These are phyloP conservation scores for Tephrocybe sp. DNA, from an alignment of 768 basidiomycete species.

Conservation along the genomic window DNA sequence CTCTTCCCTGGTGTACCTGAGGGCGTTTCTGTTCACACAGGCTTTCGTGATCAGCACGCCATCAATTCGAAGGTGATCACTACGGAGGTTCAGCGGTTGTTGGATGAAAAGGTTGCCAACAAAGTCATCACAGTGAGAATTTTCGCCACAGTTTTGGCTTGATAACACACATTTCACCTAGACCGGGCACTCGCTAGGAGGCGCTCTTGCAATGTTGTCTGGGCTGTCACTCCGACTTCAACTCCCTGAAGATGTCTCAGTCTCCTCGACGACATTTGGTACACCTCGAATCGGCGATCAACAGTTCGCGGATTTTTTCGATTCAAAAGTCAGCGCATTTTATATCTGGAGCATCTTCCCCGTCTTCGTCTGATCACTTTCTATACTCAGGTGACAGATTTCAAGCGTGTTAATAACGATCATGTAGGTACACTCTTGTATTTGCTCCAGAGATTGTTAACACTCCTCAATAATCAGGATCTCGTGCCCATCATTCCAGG, in stretches of 20 bases:
- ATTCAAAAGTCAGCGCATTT: slow-evolving; percentile 29
- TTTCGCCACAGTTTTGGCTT: not conserved
- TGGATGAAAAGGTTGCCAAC: slow-evolving; percentile 27
- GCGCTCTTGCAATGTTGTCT: slow-evolving; percentile 41
- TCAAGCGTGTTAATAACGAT: slow-evolving; percentile 27
- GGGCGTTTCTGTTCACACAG: slow-evolving; percentile 44
- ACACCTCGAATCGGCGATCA: slow-evolving; percentile 40
- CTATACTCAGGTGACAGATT: slow-evolving; percentile 20
- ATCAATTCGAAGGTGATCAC: slow-evolving; percentile 35
- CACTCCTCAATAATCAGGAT: slow-evolving; percentile 18
- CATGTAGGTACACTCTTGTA: slow-evolving; percentile 12
- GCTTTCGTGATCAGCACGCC: slow-evolving; percentile 50
- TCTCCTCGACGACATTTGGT: slow-evolving; percentile 38
- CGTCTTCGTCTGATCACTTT: not conserved
- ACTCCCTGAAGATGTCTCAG: slow-evolving; percentile 28
- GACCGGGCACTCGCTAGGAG: slow-evolving; percentile 43
- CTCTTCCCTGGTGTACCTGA: slow-evolving; percentile 51
- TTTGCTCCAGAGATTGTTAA: not conserved
- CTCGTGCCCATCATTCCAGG: slow-evolving; percentile 49
- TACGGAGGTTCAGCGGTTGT: slow-evolving; percentile 37
- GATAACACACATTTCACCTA: not conserved
- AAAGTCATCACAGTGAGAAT: slow-evolving; percentile 16
- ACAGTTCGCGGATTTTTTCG: slow-evolving; percentile 37
- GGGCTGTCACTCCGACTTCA: slow-evolving; percentile 37
- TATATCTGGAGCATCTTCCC: not conserved